Percentiles rank a stretch among this genome's conserved stretches.
Conservation (phyloP, 108 stramenopile species). For the Cafeteria roenbergensis region DNA sequence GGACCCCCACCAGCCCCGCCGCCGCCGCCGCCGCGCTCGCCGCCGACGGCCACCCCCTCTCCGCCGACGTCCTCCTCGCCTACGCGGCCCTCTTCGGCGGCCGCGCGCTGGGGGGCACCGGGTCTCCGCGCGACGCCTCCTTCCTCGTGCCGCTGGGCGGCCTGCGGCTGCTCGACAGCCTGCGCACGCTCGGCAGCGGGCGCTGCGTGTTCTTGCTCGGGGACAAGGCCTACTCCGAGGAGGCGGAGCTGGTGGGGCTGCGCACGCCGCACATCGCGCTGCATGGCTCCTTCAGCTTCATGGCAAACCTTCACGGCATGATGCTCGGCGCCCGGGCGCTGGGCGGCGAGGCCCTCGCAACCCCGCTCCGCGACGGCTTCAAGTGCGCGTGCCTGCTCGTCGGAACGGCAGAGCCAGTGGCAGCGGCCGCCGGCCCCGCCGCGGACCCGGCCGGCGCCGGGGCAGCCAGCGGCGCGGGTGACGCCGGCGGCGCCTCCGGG, state of each 20-base stretch:
- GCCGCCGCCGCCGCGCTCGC: too few relatives aligned
- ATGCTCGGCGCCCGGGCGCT: constrained; percentile 46
- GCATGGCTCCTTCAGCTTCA: constrained; percentile 54
- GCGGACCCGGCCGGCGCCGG: too few relatives aligned
- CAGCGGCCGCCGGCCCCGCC: background rate
- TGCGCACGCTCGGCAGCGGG: constrained; percentile 15
- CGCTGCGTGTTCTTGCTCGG: constrained; percentile 6
- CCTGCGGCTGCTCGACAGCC: constrained; percentile 26
- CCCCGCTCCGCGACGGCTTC: constrained; percentile 25
- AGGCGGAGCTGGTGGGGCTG: constrained; percentile 18
- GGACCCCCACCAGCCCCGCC: too few relatives aligned
- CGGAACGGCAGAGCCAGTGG: constrained; percentile 5
- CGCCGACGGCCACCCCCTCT: too few relatives aligned
- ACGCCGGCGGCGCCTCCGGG: too few relatives aligned
- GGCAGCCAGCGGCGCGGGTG: too few relatives aligned
- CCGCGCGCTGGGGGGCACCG: too few relatives aligned
- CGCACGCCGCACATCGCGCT: constrained; percentile 56
- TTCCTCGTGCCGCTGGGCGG: constrained; percentile 52
- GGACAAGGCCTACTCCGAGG: constrained; percentile 14
- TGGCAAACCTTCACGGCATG: constrained; percentile 63
- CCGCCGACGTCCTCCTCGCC: too few relatives aligned
- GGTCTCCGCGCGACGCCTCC: constrained; percentile 42
- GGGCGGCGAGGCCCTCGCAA: constrained; percentile 40
- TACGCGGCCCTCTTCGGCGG: too few relatives aligned
- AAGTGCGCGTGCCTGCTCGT: constrained; percentile 26